Evolutionary conservation across 148 eudicot genomes (phyloP).

Genomic region (Dysphania ambrosioides): DNA sequence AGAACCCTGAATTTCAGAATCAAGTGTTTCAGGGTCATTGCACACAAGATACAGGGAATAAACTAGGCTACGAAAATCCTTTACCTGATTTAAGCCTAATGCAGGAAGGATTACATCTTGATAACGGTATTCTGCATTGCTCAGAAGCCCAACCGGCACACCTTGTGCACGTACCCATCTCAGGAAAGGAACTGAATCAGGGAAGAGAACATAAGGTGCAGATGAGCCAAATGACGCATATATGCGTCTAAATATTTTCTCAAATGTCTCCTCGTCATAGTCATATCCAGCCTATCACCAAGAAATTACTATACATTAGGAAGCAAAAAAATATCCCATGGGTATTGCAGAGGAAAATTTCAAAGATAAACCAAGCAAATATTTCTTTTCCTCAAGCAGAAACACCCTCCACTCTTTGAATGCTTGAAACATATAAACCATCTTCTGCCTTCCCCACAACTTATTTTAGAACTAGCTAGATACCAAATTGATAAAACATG

Average conservation of each 20-base stretch:
- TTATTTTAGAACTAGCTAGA: too few species aligned
- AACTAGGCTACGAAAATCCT: not conserved
- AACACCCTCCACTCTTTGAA: too few species aligned
- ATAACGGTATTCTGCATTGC: slow-evolving; percentile 96
- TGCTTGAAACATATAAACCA: too few species aligned
- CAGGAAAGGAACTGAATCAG: slow-evolving; percentile 84
- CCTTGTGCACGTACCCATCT: slow-evolving; percentile 73
- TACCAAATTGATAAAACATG: not conserved
- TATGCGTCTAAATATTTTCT: slow-evolving; percentile 84
- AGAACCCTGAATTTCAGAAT: slow-evolving; percentile 50
- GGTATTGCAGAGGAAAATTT: not conserved
- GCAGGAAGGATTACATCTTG: slow-evolving; percentile 92
- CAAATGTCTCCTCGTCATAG: slow-evolving; percentile 92
- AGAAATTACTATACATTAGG: slow-evolving; percentile 9
- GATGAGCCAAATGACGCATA: slow-evolving; percentile 89
- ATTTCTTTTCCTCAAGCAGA: too few species aligned
- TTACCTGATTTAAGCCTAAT: slow-evolving; percentile 72
- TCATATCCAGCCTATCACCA: slow-evolving; percentile 84
- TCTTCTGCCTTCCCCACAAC: too few species aligned
- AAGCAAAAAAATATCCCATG: not conserved
- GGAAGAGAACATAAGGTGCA: slow-evolving; percentile 77
- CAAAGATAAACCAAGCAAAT: not conserved
- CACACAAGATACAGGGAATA: not conserved
- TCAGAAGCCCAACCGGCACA: slow-evolving; percentile 77
- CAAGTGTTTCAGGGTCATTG: not conserved